These are phyloP conservation scores for Talaromyces piceae DNA, from an alignment of 2,329 filamentous ascomycete genomes.

Conservation along the genomic window DNA sequence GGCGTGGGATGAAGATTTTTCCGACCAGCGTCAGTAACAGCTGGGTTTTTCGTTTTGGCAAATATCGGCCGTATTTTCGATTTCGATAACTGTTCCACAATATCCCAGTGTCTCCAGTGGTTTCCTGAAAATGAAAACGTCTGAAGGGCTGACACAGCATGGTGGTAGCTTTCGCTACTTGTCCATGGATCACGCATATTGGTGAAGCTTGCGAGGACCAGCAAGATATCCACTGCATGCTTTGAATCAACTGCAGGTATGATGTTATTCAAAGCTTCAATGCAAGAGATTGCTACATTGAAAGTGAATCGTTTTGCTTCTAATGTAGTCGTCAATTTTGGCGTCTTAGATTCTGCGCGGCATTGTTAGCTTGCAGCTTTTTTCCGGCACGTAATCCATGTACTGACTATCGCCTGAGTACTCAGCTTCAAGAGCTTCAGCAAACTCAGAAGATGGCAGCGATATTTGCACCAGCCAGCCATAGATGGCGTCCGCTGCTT, in stretches of 20 bases:
- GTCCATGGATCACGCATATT: conserved; percentile 29
- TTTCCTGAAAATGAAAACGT: conserved; percentile 7
- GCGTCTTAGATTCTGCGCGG: conserved; percentile 14
- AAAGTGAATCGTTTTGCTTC: conserved; percentile 20
- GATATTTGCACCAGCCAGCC: conserved; percentile 25
- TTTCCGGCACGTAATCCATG: background rate
- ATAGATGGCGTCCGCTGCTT: conserved; percentile 22
- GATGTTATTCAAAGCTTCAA: conserved; percentile 16
- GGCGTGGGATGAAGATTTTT: conserved; percentile 37
- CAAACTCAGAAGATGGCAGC: conserved; percentile 27
- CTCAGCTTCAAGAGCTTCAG: conserved; percentile 19
- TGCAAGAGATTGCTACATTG: conserved; percentile 23
- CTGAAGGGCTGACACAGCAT: conserved; percentile 16
- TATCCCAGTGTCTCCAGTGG: conserved; percentile 14
- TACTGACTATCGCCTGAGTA: conserved; percentile 15
- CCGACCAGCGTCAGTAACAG: conserved; percentile 36
- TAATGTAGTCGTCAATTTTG: conserved; percentile 13
- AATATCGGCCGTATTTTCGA: conserved; percentile 36
- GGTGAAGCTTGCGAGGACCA: conserved; percentile 27
- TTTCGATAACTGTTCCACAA: conserved; percentile 21
- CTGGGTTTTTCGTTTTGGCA: conserved; percentile 32
- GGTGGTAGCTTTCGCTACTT: conserved; percentile 17
- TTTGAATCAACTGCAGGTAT: conserved; percentile 16
- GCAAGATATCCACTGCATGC: conserved; percentile 20
- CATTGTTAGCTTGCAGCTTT: background rate